Conservation (phyloP, 2,329 filamentous ascomycete genomes). For the Phialocephala subalpina region DNA sequence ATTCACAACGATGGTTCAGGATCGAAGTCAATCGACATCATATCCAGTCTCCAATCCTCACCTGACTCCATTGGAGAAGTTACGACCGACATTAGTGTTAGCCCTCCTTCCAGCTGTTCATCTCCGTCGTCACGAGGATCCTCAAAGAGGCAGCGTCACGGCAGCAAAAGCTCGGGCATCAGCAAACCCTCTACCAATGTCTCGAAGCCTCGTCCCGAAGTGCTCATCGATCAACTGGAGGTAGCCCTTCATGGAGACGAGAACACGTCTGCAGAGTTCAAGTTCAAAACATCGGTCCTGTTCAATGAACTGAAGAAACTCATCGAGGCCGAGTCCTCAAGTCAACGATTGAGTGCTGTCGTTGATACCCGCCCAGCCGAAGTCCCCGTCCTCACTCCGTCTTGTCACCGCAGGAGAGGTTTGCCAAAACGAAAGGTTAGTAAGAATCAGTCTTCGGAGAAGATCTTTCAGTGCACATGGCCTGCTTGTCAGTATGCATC, state of each 20-base stretch:
- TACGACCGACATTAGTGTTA: background rate
- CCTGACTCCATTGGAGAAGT: background rate
- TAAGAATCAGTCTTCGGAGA: background rate
- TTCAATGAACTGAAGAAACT: slow-evolving; percentile 13
- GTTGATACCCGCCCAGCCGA: background rate
- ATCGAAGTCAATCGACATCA: background rate
- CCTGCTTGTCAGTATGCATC: background rate
- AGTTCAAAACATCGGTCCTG: background rate
- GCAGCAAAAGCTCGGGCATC: background rate
- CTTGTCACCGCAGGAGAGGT: background rate
- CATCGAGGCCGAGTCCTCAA: slow-evolving; percentile 1
- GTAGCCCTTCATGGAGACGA: background rate
- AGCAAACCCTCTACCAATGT: background rate
- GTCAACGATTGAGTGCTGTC: background rate
- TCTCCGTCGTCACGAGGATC: background rate
- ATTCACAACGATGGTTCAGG: background rate
- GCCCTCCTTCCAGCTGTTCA: background rate
- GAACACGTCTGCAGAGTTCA: background rate
- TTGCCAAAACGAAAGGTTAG: too few species aligned
- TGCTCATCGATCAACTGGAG: background rate
- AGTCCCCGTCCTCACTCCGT: background rate
- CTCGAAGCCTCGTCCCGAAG: background rate
- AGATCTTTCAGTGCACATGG: background rate
- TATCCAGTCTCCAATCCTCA: background rate
- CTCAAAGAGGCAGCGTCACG: background rate